phyloP scores from a whole-genome alignment of 331 rosid species.

The Cydonia oblonga region DNA sequence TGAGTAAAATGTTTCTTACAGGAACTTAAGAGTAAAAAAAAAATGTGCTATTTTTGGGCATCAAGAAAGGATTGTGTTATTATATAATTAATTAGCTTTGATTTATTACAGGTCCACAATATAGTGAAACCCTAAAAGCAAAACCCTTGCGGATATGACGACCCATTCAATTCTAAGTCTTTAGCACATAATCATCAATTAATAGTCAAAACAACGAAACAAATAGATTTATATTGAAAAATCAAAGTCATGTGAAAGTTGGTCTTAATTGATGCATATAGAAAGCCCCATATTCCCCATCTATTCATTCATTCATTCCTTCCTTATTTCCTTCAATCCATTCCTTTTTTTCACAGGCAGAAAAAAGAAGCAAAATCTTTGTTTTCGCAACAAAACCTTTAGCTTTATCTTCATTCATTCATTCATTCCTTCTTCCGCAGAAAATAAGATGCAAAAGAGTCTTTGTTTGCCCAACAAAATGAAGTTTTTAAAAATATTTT shows the following conservation, averaged over 20 bases:
- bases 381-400: too few species aligned
- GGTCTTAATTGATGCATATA: not conserved
- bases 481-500: not conserved
- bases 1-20: too few species aligned
- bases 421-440: not conserved
- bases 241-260: not conserved
- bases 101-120: too few species aligned
- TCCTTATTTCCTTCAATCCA: not conserved
- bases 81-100: too few species aligned
- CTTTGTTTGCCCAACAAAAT: not conserved
- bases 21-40: too few species aligned
- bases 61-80: too few species aligned
- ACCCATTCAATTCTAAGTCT: not conserved
- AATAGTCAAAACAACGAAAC: not conserved
- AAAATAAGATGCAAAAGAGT: not conserved
- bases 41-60: too few species aligned
- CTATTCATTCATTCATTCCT: not conserved
- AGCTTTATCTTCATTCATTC: not conserved
- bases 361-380: too few species aligned
- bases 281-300: not conserved
- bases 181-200: not conserved
- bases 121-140: too few species aligned
- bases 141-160: not conserved
- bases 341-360: too few species aligned
- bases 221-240: not conserved